Evolutionary conservation across 2,329 filamentous ascomycete species (phyloP), one percentile per base, ranked within the genome.

Genomic region (Phialemoniopsis sp.): DNA sequence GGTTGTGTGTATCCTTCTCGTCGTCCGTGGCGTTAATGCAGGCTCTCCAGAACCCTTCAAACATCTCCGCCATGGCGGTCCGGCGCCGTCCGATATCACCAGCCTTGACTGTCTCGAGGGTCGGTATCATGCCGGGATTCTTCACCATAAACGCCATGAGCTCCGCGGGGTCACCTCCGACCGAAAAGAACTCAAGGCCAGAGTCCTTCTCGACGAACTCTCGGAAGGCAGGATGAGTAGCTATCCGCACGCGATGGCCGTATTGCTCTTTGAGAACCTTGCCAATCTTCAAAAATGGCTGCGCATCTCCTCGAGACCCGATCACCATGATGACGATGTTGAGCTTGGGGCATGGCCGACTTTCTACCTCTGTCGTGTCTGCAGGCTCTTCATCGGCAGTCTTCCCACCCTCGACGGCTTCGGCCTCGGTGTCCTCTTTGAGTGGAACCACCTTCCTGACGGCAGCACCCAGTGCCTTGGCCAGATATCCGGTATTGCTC

Each of bases 121-220:
- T 84, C 0, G 87, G 87, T 3, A 93, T 85, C 58, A 91, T 70
- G 4, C 86, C 85, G 0, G 79, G 85, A 51, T 91, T 89, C 63
- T 89, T 89, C 28, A 90, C 85, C 87, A 93, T 91, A 58, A 89
- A 91, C 0, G 85, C 82, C 87, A 91, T 91, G 2, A 93, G 67
- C 58, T 90, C 85, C 0, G 82, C 79, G 3, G 87, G 87, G 50
- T 91, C 82, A 2, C 87, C 87, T 2, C 87, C 87, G 3, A 90
- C 78, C 2, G 78, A 83, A 60, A 90, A 91, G 63, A 91, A 91
- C 50, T 91, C 87, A 1, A 91, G 69, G 0, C 80, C 83, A 0
- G 72, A 80, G 45, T 89, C 83, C 36, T 82, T 73, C 51, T 87
- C 75, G 2, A 91, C 78, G 50, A 90, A 89, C 1, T 87, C 77